Base-by-base conservation (phyloP, 192 early-diverging fungal genomes). In the Chytriomyces hyalinus region DNA sequence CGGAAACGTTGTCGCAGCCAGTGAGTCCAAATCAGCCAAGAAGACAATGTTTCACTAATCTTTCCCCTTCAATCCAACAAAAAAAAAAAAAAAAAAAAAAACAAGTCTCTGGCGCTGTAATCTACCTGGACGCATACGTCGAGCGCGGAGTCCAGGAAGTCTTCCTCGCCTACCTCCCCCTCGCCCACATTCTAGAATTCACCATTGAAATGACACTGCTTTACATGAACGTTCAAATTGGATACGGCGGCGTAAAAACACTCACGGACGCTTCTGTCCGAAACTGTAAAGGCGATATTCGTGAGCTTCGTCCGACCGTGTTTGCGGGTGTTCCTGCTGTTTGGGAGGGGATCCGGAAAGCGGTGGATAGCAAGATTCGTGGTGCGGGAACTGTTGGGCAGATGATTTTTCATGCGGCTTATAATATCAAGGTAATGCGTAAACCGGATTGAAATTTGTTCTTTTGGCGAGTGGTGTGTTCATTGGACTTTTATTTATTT, bases 111-210 rank as follows among this genome's bases (percentile, higher is more conserved):
- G 84, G 72, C 20, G 72, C 44, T 44, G 71, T 79, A 63, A 78
- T 92, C 65, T 79, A 36, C 67, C 22, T 48, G 51, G 93, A 95
- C 82, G 82, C 57, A 88, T 93, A 61, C 45, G 68, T 96, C 75
- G 80, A 90, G 47, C 89, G 17, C 13, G 95, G 71, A 4, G 81
- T 26, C 24, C 51, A 81, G 6, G 80, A 80, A 6, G 43, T 48
- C 10, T 84, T 79, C 79, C 79, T 84, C 65, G 63, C 73, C 3
- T 97, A 95, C 73, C 83, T 97, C 78, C 96, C 96, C 22, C 85
- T 95, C 53, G 93, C 94, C 75, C 96, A 98, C 78, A 91, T 97
- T 44, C 82, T 97, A 51, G 95, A 96, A 84, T 94, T 96, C 77
- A 81, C 91, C 45, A 90, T 96, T 68, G 96, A 97, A 82, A 72